Evolutionary conservation across 108 stramenopile species (phyloP), one percentile per base, ranked within the genome.

Genomic region (Pseudonitzschia multistriata): DNA sequence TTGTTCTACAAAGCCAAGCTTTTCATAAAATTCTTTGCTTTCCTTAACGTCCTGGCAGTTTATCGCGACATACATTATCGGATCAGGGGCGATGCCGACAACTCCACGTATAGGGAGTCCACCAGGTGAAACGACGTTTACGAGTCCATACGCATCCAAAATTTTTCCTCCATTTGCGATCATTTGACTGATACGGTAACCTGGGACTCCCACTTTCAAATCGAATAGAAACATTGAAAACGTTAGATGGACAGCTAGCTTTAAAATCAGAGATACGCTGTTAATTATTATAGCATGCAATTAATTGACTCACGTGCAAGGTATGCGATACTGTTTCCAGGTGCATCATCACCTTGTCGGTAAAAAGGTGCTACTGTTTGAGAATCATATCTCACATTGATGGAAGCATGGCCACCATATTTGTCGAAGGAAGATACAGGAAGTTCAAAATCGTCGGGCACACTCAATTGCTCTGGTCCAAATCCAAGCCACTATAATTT

Each of bases 1-100:
- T 67, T 88, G 89, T 68, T 84, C 74, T 1, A 81, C 74, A 71
- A 93, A 90, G 21, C 92, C 92, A 55, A 93, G 62, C 57, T 80
- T 77, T 65, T 78, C 67, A 60, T 87, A 94, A 70, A 88, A 94
- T 49, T 85, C 87, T 62, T 76, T 72, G 47, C 84, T 86, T 49
- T 77, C 72, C n/a, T 67, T 67, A 7, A 91, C 85, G 73, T 87
- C 79, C 11, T 62, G 67, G 71, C 86, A 89, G 71, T 89, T 88
- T 62, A 94, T 71, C 2, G 93, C 93, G 19, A 91, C 70, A 71
- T 91, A 84, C 93, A 94, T 94, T 21, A 94, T 89, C 0, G 93
- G 93, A 74, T 94, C 93, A 8, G 90, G 82, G 1, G 79, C 66
- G 25, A 89, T 85, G 6, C 93, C 93, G 17, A 94, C 85, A 74